Evolutionary conservation across 306 rosid species (phyloP).

Genomic region (Corylus avellana): DNA sequence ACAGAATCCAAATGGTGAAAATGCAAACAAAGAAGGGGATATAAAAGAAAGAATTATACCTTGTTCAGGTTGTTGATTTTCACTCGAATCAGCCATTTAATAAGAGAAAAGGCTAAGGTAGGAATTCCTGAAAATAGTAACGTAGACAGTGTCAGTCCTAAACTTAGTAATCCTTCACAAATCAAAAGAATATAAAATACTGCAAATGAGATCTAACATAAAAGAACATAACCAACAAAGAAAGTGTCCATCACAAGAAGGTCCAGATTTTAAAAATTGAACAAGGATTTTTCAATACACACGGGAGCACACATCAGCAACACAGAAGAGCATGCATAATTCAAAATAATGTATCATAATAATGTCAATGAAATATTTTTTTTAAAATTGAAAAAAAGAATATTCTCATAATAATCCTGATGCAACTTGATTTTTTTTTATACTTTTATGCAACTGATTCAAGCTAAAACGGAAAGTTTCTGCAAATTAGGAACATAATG

Average conservation of each 20-base stretch:
- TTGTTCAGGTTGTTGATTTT: slow-evolving; percentile 40
- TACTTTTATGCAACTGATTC: background rate
- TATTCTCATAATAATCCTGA: background rate
- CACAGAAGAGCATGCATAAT: too few relatives aligned
- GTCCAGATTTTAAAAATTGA: background rate
- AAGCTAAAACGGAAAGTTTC: background rate
- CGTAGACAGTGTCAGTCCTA: background rate
- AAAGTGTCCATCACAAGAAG: background rate
- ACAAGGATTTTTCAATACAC: too few relatives aligned
- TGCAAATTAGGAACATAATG: slow-evolving; percentile 1
- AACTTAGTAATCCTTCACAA: background rate
- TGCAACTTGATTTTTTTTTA: background rate
- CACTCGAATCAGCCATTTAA: slow-evolving; percentile 37
- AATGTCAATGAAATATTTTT: too few relatives aligned
- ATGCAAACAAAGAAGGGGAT: background rate
- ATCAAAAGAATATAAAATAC: background rate
- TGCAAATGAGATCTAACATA: background rate
- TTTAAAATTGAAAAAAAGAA: too few relatives aligned
- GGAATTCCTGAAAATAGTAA: background rate
- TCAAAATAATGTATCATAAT: too few relatives aligned
- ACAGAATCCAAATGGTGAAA: background rate
- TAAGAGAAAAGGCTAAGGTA: background rate
- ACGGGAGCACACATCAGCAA: too few relatives aligned
- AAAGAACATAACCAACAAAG: background rate
- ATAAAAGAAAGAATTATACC: slow-evolving; percentile 12